Conservation (phyloP, 176 grass and related monocot genomes). For the Tuctoria greenei region DNA sequence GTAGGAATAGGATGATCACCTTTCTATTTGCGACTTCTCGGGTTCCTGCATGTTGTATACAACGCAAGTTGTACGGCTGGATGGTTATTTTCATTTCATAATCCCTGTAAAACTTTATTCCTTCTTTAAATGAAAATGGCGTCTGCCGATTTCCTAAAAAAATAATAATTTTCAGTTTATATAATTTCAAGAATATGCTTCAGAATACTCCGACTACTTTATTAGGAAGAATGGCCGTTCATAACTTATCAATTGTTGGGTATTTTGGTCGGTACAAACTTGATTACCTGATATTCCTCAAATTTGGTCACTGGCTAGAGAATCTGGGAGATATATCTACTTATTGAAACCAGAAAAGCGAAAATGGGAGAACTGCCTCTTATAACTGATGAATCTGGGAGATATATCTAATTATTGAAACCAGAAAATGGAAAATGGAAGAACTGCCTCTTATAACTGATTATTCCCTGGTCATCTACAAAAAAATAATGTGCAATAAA, state of each 20-base stretch:
- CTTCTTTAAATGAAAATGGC: too few species aligned
- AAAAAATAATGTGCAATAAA: neutral
- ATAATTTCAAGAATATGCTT: neutral
- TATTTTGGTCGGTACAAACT: neutral
- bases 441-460: neutral
- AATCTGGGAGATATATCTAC: neutral
- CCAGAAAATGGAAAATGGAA: neutral
- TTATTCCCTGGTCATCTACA: neutral
- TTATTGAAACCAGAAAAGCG: neutral
- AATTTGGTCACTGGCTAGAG: neutral
- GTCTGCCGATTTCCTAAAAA: too few species aligned
- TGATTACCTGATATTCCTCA: neutral
- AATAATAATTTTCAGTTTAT: too few species aligned
- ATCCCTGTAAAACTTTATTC: too few species aligned
- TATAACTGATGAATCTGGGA: neutral
- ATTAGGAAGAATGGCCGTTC: neutral
- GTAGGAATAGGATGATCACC: too few species aligned
- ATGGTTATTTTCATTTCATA: too few species aligned
- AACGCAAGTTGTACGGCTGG: too few species aligned
- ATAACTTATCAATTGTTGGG: neutral
- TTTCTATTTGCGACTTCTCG: too few species aligned
- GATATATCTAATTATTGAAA: neutral
- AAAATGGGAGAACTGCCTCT: too few species aligned
- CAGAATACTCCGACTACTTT: neutral
- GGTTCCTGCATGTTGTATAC: too few species aligned